Percentiles rank a stretch among this genome's conserved stretches.
phyloP scores from a whole-genome alignment of 257 asterid genomes.

The Cinchona pubescens region DNA sequence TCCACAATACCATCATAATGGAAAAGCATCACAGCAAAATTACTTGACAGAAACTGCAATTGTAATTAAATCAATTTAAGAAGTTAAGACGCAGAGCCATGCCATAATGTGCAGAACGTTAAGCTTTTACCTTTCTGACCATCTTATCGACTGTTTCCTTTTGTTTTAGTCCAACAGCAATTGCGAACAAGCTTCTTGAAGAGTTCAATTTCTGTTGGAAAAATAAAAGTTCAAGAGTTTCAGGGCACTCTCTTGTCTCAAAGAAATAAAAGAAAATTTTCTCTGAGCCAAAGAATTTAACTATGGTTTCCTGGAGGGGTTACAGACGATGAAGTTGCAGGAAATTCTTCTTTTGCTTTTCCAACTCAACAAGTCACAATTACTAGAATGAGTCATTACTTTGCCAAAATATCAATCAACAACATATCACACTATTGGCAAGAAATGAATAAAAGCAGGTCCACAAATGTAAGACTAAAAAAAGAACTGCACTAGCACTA shows the following conservation, averaged over 20 bases:
- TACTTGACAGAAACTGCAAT: conserved; percentile 58
- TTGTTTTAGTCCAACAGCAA: conserved; percentile 76
- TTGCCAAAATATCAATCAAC: too few relatives aligned
- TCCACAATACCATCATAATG: conserved; percentile 84
- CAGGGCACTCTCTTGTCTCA: not conserved
- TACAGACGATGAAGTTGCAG: not conserved
- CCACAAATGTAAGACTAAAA: not conserved
- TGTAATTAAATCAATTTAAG: conserved; percentile 1
- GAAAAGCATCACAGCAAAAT: conserved; percentile 81
- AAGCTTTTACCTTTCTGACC: conserved; percentile 54
- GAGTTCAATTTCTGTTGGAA: conserved; percentile 40
- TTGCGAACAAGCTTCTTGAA: conserved; percentile 54
- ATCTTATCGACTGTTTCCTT: conserved; percentile 55
- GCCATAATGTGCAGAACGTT: not conserved
- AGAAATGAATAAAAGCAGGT: not conserved
- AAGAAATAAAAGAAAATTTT: not conserved
- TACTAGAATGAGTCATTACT: not conserved
- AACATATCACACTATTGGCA: too few relatives aligned
- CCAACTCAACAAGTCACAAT: not conserved
- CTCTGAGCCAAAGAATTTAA: not conserved
- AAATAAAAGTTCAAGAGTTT: not conserved
- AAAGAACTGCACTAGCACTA: not conserved
- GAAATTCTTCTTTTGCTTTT: not conserved
- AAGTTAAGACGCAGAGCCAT: not conserved
- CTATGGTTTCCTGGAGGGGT: not conserved